Evolutionary conservation across 2,329 filamentous ascomycete genomes (phyloP).

Genomic region (Annulohypoxylon truncatum): DNA sequence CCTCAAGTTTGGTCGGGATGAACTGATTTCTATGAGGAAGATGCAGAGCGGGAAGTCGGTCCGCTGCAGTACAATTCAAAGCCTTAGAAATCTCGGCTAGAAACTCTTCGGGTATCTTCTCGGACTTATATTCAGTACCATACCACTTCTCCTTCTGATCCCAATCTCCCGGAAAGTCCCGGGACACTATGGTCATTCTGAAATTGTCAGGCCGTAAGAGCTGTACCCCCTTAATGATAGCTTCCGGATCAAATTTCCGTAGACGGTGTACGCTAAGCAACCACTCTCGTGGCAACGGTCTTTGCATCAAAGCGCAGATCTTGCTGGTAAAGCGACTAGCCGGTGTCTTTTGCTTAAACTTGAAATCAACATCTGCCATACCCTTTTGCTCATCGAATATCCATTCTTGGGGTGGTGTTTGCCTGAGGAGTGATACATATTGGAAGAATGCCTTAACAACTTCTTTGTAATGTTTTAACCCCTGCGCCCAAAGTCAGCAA

Average conservation of each 20-base stretch:
- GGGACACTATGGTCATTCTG: constrained; percentile 83
- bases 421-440: constrained; percentile 87
- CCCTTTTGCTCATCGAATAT: constrained; percentile 92
- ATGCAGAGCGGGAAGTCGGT: constrained; percentile 78
- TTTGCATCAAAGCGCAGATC: constrained; percentile 90
- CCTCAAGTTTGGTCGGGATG: constrained; percentile 90
- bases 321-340: constrained; percentile 90
- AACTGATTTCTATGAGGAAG: constrained; percentile 96
- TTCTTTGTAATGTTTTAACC: constrained; percentile 83
- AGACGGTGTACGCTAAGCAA: constrained; percentile 85
- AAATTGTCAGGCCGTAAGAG: constrained; percentile 90
- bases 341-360: constrained; percentile 91
- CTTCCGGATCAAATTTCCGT: constrained; percentile 81
- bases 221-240: constrained; percentile 78
- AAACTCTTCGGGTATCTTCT: constrained; percentile 82
- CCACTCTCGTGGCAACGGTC: constrained; percentile 85
- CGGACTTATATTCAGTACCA: constrained; percentile 89
- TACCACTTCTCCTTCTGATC: constrained; percentile 96
- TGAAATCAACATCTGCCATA: constrained; percentile 93
- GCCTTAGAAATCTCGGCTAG: constrained; percentile 76
- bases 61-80: constrained; percentile 64
- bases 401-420: constrained; percentile 87
- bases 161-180: constrained; percentile 86
- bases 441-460: constrained; percentile 88
- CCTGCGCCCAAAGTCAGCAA: constrained; percentile 51